Evolutionary conservation across 1,284 basidiomycete genomes (phyloP), one percentile per base, ranked within the genome.

Genomic region (Cutaneotrichosporon dermatis): DNA sequence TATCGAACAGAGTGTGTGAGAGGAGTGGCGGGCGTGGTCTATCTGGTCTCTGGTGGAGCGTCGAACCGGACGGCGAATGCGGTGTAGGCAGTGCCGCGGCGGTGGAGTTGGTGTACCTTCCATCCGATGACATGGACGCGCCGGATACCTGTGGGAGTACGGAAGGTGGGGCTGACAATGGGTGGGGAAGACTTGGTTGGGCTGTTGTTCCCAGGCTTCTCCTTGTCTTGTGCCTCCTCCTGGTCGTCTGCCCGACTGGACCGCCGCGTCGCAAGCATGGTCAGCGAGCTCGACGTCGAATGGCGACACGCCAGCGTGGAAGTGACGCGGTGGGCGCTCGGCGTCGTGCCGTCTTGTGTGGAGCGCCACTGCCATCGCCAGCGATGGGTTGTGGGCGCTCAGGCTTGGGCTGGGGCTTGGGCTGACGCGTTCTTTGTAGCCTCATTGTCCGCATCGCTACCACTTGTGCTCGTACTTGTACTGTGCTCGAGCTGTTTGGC

Each of bases 1-100:
- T 60, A 48, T 65, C 63, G 42, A 62, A 53, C 5, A 65, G 52
- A 4, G 58, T 51, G 49, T 64, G 62, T 1, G 53, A 33, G 16
- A 16, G 25, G 33, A 60, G 25, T 3, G 58, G 48, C 1, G 56
- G 54, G 12, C 49, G 51, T 6, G 36, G 35, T 41, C 25, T n/a
- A 13, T 9, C 13, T 13, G 5, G 33, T 6, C 15, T 16, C 15
- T 8, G 25, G 15, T 46, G 44, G 25, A 15, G 44, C 9, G 2
- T 9, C 11, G 16, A 13, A 11, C 37, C 16, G 15, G 37, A 39
- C 13, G 46, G 35, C 39, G 46, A 8, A 25, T 16, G 3, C 8
- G 34, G 45, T 3, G 46, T 34, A 9, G 37, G 49, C 42, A 25
- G 45, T 43, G 35, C 35, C 33, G n/a, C 34, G 39, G 37, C 15